Evolutionary conservation across 306 rosid genomes (phyloP), one percentile per base, ranked within the genome.

Genomic region (Senna tora): DNA sequence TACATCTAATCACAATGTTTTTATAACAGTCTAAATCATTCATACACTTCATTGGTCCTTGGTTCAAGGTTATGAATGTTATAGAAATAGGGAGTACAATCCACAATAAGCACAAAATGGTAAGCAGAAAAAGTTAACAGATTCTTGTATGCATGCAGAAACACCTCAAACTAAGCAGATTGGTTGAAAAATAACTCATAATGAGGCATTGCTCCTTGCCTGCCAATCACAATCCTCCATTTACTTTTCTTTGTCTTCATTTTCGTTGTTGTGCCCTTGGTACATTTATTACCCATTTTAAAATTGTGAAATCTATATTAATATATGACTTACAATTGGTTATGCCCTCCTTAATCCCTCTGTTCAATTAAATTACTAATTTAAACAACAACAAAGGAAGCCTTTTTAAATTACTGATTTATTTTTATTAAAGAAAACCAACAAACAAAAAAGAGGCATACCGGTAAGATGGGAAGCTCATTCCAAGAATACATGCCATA

Each of bases 391-490:
- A 25, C 1, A 25, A 25, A 25, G 30, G 2, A 25, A 25, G 3
- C 30, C n/a, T n/a, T n/a, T n/a, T n/a, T n/a, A n/a, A n/a, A n/a
- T n/a, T n/a, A n/a, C n/a, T n/a, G n/a, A n/a, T n/a, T n/a, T n/a
- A n/a, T n/a, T n/a, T n/a, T n/a, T n/a, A n/a, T n/a, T 50, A 56
- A 52, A 4, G 21, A 55, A 7, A 39, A 58, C 21, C 22, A 60
- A 22, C 25, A 36, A 11, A 46, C 49, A 16, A 61, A 66, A 43
- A 14, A 42, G 16, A 66, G 17, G 30, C 88, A 32, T 47, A 91
- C 99, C 96, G 84, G 66, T 84, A 84, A 74, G 86, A 69, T 11
- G 99, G 99, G 84, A 95, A 95, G 82, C 99, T 91, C 99, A 95
- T 95, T 78, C 97, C 99, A 46, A 95, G 91, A 86, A 95, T 87